Evolutionary conservation across 345 rosid species (phyloP).

Genomic region (Erucastrum elatum): DNA sequence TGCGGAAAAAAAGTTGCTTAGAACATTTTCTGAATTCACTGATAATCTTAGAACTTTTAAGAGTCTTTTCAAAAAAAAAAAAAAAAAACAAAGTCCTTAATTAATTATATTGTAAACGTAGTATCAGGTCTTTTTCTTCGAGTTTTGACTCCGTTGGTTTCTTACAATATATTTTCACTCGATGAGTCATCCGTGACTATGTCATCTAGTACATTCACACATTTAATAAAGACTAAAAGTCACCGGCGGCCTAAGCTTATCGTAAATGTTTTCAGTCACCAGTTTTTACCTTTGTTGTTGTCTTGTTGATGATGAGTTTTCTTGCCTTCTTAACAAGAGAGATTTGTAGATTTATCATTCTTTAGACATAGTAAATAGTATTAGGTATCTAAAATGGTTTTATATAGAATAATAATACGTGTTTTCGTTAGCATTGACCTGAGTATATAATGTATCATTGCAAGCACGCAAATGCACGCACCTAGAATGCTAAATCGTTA

Average conservation of each 20-base stretch:
- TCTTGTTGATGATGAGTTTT: background rate
- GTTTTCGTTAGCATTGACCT: slow-evolving; percentile 14
- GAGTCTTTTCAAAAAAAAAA: background rate
- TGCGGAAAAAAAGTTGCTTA: background rate
- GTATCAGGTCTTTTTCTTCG: background rate
- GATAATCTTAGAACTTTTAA: background rate
- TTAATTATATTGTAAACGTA: background rate
- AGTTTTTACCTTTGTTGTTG: background rate
- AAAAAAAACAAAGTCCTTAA: background rate
- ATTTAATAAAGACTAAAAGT: background rate
- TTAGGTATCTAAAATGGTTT: background rate
- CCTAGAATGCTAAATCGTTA: background rate
- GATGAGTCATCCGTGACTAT: slow-evolving; percentile 1
- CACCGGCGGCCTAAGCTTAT: background rate
- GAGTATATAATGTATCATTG: background rate
- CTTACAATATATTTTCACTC: background rate
- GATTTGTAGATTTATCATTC: background rate
- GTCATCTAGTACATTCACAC: background rate
- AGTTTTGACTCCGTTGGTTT: background rate
- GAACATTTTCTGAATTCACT: background rate
- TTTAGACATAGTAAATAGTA: background rate
- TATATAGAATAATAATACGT: background rate
- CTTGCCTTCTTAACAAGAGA: background rate
- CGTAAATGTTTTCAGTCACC: background rate
- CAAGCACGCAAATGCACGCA: slow-evolving; percentile 25